Conservation (phyloP, 192 early-diverging fungal genomes). For the Linnemannia zychae region DNA sequence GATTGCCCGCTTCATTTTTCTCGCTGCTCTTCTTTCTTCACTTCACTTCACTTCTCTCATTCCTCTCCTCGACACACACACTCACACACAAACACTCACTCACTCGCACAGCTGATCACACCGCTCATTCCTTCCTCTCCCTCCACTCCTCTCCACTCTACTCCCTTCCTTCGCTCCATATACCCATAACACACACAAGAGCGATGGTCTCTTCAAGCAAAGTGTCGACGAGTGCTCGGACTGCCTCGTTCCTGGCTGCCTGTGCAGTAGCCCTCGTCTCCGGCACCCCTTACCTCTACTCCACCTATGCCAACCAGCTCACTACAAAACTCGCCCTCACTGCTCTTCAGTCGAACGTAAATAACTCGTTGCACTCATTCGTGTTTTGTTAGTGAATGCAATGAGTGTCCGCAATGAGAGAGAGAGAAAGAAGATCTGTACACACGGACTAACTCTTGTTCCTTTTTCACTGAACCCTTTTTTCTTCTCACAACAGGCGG, state of each 20-base stretch:
- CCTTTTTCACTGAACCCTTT: neutral
- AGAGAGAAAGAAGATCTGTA: neutral
- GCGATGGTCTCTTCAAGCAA: neutral
- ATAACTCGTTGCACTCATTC: neutral
- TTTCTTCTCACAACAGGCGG: conserved; percentile 20
- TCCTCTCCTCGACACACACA: neutral
- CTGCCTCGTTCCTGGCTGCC: conserved; percentile 44
- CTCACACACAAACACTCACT: neutral
- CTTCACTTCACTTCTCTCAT: neutral
- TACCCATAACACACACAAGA: neutral
- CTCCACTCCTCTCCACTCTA: neutral
- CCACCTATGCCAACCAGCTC: conserved; percentile 54
- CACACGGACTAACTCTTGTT: neutral
- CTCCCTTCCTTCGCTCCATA: neutral
- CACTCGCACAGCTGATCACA: neutral
- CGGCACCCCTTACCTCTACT: conserved; percentile 53
- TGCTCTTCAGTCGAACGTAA: conserved; percentile 54
- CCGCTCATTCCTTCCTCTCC: conserved; percentile 7
- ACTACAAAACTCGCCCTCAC: conserved; percentile 41
- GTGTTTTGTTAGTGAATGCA: neutral
- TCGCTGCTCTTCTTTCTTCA: conserved; percentile 1
- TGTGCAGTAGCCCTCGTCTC: conserved; percentile 48
- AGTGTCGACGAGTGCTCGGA: conserved; percentile 14
- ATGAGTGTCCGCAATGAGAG: neutral
- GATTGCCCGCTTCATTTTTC: neutral